Base-by-base conservation (phyloP, 768 basidiomycete genomes). In the Leccinum longicurvipes region DNA sequence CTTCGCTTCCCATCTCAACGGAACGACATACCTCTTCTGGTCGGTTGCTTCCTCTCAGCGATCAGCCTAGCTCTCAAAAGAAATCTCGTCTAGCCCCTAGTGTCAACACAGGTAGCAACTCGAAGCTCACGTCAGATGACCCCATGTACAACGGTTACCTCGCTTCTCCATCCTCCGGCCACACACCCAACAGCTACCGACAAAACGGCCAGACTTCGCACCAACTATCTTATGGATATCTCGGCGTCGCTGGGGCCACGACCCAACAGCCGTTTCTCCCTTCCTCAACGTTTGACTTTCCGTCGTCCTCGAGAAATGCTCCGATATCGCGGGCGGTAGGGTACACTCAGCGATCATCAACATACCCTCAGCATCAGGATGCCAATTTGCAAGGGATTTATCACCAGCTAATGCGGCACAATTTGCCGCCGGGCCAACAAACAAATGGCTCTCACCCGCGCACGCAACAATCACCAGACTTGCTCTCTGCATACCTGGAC, bases 1-100 rank as follows among this genome's bases (percentile, higher is more conserved):
- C 70, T 10, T 67, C 69, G 44, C 67, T 74, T 54, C 71, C 72
- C 15, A 41, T 74, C 39, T 72, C 70, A 56, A 72, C 67, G 15
- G 70, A 72, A 53, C 64, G 70, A 3, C 72, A 71, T 36, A 63
- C 70, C 42, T 64, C 69, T 57, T 63, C 67, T 51, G 67, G 67
- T 70, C 67, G 64, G 66, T 71, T 59, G 1, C 58, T 67, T 54
- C 64, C 67, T 67, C 48, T 60, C 41, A 60, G 64, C 66, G 53
- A 59, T 63, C 65, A 58, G 47, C 47, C 57, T 50, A 46, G 47
- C 49, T 56, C 66, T 64, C 66, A 67, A 65, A 67, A 71, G 67
- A 63, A 64, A 55, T 60, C 64, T 11, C 65, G 71, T 68, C 54
- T 72, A 68, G 68, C 63, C 3, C 57, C 63, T 53, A 64, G 50